Evolutionary conservation across 2,329 filamentous ascomycete species (phyloP), one percentile per base, ranked within the genome.

Genomic region (Parascedosporium putredinis): DNA sequence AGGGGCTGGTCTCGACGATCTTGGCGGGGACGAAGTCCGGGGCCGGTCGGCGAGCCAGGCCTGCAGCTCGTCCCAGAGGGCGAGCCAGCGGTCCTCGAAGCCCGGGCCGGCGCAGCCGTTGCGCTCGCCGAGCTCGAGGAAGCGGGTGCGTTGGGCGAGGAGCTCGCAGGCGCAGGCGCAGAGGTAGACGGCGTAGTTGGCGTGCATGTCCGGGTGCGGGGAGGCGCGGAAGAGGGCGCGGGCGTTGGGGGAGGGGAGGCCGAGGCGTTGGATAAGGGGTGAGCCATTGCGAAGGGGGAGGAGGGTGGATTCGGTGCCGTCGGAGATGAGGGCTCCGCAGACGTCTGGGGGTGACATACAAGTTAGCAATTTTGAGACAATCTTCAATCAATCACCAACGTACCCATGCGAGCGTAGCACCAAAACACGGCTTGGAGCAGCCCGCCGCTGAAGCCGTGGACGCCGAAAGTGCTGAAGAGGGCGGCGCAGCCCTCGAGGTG

Each of bases 121-220:
- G 6, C 64, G 58, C 50, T 71, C 65, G 5, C 68, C 70, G 1
- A 76, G 62, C 54, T 77, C 73, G 3, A 68, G 55, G 53, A 66
- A 72, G 29, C 70, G 69, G 3, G 73, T 75, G 16, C 69, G 69
- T 48, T 71, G 66, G 7, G 71, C 67, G 10, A 76, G 62, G 3
- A 80, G 67, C 54, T 77, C 69, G 51, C 71, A 75, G 2, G 70
- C 69, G 50, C 68, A 69, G 3, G 76, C 71, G 47, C 69, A 73
- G 1, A 82, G 66, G 54, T 75, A 81, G 2, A 81, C 76, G 6
- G 76, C 69, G 54, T 76, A 76, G 55, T 81, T 81, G 27, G 78
- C 78, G 53, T 78, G 71, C 68, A 75, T 77, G 54, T 81, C 78
- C 4, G 72, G 66, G 8, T 62, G 64, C 55, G 54, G 53, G 25